Evolutionary conservation across 805 yeast species (phyloP).

Genomic region (Zygotorulaspora danielsina): DNA sequence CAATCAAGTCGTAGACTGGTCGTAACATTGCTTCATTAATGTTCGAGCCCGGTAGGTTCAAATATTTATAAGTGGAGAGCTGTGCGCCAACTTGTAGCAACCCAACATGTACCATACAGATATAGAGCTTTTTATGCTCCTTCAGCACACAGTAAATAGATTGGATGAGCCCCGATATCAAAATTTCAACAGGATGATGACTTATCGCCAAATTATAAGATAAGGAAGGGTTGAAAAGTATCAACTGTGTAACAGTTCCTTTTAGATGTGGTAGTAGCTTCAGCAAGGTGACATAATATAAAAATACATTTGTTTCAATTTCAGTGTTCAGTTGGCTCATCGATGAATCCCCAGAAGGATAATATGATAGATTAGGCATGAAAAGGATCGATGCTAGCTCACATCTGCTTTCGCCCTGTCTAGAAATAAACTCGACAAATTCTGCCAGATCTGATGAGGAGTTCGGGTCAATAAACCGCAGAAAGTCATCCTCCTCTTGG

Average conservation of each 20-base stretch:
- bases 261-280: conserved; percentile 24
- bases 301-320: conserved; percentile 25
- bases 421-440: conserved; percentile 19
- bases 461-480: conserved; percentile 25
- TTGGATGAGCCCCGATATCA: conserved; percentile 28
- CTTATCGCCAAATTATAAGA: conserved; percentile 23
- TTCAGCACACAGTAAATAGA: conserved; percentile 21
- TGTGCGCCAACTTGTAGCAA: conserved; percentile 31
- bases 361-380: conserved; percentile 34
- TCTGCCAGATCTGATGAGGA: conserved; percentile 21
- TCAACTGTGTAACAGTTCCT: conserved; percentile 20
- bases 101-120: conserved; percentile 28
- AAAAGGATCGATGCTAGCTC: conserved; percentile 27
- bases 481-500: conserved; percentile 32
- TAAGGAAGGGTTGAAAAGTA: conserved; percentile 31
- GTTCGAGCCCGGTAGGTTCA: conserved; percentile 25
- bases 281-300: conserved; percentile 22
- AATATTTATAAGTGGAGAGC: conserved; percentile 32
- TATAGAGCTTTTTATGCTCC: conserved; percentile 12
- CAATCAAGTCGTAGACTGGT: conserved; percentile 29
- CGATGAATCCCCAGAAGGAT: conserved; percentile 29
- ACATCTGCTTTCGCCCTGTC: conserved; percentile 7
- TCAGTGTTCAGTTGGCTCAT: conserved; percentile 22
- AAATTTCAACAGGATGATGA: conserved; percentile 29
- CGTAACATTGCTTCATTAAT: conserved; percentile 22